Evolutionary conservation across 169 alveolate genomes (phyloP), one percentile per base, ranked within the genome.

Genomic region (Cryptosporidium xiaoi): DNA sequence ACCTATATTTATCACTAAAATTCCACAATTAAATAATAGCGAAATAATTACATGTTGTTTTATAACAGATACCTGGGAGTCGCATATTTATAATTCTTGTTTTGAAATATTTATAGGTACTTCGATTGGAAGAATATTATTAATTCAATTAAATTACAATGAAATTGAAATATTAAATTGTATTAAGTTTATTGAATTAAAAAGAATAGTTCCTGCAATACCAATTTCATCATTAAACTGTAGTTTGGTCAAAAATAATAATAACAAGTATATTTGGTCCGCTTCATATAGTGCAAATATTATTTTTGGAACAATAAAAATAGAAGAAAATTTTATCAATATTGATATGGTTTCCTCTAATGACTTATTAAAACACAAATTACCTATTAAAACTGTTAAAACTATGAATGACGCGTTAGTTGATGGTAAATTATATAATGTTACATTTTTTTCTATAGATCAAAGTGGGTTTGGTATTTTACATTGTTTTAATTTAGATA

Each of bases 381-480:
- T 44, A 34, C 71, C 87, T 1, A 77, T 77, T 40, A 60, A n/a
- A 48, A 7, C 62, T 40, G 51, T 60, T 24, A 56, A 60, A 27
- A 31, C 3, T 33, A 77, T 77, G 60, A 64, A 77, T 18, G 64
- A 62, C 36, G 27, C 64, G 3, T 27, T 77, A 13, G 16, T 44
- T 24, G 29, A 62, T 6, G 69, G 36, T 0, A 44, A 77, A 15
- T 18, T 77, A 62, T 34, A 46, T 24, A 33, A 77, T 7, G 51
- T 29, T 1, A n/a, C 77, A 1, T 77, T 56, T 46, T 60, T 77
- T 5, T 48, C 87, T 29, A 53, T 77, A 12, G 87, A 77, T 44
- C 56, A 77, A 62, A 29, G 33, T 20, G 87, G 87, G 4, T 18
- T 77, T n/a, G 87, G 87, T 12, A 60, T 62, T 77, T 51, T 77